These are phyloP conservation scores for Pseudocohnilembus persalinus DNA, from an alignment of 169 alveolate species.

Conservation along the genomic window DNA sequence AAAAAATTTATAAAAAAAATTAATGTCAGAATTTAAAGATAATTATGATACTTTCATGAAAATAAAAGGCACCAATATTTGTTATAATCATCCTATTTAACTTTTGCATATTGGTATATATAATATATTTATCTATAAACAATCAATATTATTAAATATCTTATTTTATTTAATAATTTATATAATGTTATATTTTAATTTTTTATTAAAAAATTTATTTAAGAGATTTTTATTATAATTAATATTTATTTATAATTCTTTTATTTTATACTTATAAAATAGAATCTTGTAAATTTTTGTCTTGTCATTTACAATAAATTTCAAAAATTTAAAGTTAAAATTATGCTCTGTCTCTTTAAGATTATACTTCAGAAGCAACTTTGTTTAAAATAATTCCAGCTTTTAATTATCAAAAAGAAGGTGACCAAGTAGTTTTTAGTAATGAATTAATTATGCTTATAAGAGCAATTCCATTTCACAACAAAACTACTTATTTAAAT, in stretches of 20 bases:
- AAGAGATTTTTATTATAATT: no score
- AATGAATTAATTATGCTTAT: conserved; percentile 38
- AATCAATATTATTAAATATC: no score
- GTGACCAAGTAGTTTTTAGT: conserved; percentile 35
- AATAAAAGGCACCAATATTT: neutral
- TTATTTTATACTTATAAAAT: no score
- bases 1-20: no score
- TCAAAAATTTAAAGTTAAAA: conserved; percentile 5
- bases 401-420: conserved; percentile 46
- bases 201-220: no score
- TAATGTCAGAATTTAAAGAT: neutral
- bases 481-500: conserved; percentile 35
- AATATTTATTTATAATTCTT: no score
- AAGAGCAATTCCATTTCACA: conserved; percentile 43
- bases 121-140: no score
- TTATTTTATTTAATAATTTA: no score
- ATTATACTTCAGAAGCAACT: conserved; percentile 40
- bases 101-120: neutral
- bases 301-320: neutral
- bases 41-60: neutral
- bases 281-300: neutral
- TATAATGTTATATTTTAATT: no score
- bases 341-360: conserved; percentile 28
- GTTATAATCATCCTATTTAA: neutral
- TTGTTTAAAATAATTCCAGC: conserved; percentile 46